Evolutionary conservation across 1,284 basidiomycete genomes (phyloP), one percentile per base, ranked within the genome.

Genomic region (Ceratobasidium sp.): DNA sequence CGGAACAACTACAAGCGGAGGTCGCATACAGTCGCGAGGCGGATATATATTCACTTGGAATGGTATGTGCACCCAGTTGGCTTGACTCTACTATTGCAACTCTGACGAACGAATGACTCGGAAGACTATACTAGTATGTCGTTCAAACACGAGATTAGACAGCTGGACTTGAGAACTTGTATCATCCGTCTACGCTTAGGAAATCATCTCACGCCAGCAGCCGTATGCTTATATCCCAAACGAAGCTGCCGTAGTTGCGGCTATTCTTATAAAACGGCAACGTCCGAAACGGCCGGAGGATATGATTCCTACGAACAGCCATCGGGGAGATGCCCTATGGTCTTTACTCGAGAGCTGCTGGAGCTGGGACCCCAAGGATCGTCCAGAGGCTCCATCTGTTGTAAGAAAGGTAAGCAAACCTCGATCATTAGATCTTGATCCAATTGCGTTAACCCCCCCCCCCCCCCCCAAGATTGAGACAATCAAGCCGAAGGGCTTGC

Each of bases 91-190:
- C n/a, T 17, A 23, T 48, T 10, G 17, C 17, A 48, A 7, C 2
- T 48, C 9, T 23, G n/a, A 10, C n/a, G 26, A n/a, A 3, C 4
- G 4, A 4, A 10, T 1, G n/a, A 57, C 13, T 2, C 10, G 9
- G n/a, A n/a, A 57, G 54, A 57, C 54, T 23, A 57, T 57, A 23
- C 54, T 57, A 23, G 54, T 57, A n/a, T 10, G 54, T 57, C n/a
- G 2, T 57, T 3, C n/a, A 23, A 12, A 15, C 2, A 57, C n/a
- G n/a, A 57, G 10, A 1, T 9, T 23, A n/a, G 33, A 4, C 4
- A n/a, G 26, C 2, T n/a, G 2, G n/a, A 10, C n/a, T 28, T 9
- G 2, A 15, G 33, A 1, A 10, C 26, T 57, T 10, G 20, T n/a
- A 9, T 13, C 1, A 10, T 10, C 33, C 3, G 2, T 57, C 26